Evolutionary conservation across 139 green algal genomes (phyloP).

Genomic region (Microglena sp.): DNA sequence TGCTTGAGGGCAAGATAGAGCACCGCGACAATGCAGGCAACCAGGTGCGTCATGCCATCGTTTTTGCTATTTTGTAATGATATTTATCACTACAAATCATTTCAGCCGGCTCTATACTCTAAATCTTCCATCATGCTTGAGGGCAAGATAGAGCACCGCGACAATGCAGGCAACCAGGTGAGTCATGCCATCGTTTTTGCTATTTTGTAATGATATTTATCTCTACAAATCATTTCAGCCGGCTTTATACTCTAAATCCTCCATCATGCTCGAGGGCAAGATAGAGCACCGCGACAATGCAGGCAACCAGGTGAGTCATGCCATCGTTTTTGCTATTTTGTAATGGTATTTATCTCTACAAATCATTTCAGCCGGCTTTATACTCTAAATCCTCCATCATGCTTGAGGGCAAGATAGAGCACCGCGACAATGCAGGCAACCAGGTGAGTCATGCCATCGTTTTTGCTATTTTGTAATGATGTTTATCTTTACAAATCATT

Average conservation of each 20-base stretch:
- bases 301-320: slow-evolving; percentile 58
- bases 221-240: too few species aligned
- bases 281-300: slow-evolving; percentile 75
- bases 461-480: too few species aligned
- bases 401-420: slow-evolving; percentile 75
- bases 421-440: slow-evolving; percentile 72
- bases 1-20: slow-evolving; percentile 75
- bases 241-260: slow-evolving; percentile 7
- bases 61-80: too few species aligned
- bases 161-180: slow-evolving; percentile 70
- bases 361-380: too few species aligned
- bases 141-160: slow-evolving; percentile 75
- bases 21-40: slow-evolving; percentile 72
- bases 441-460: slow-evolving; percentile 34
- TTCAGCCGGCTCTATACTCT: too few species aligned
- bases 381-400: slow-evolving; percentile 59
- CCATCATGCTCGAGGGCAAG: slow-evolving; percentile 77
- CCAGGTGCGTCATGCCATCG: slow-evolving; percentile 35
- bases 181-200: too few species aligned
- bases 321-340: too few species aligned
- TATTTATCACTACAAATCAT: too few species aligned
- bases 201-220: too few species aligned
- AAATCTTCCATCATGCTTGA: slow-evolving; percentile 70
- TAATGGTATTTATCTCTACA: too few species aligned
- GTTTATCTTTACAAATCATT: too few species aligned